Conservation (phyloP, 208 protist genomes). For the Acanthamoeba royreba region DNA sequence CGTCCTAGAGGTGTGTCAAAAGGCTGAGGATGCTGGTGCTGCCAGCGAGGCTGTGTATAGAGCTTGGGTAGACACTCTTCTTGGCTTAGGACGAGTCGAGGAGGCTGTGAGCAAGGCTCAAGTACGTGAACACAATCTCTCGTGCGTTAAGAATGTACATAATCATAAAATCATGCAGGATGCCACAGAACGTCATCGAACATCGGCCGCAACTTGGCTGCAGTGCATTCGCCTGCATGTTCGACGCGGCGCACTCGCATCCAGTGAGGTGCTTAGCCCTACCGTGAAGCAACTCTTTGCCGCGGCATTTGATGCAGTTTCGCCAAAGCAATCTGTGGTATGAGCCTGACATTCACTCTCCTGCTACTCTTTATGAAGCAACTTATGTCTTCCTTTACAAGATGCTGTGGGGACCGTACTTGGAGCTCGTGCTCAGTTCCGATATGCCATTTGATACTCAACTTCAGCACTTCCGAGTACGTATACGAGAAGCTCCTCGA, state of each 20-base stretch:
- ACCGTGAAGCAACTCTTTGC: background rate
- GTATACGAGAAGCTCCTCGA: background rate
- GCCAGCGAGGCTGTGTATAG: background rate
- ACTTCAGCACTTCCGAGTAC: background rate
- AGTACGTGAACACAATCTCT: background rate
- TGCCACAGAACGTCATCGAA: background rate
- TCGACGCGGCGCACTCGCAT: background rate
- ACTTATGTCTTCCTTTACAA: background rate
- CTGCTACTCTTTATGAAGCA: background rate
- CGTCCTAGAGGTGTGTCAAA: background rate
- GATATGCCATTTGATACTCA: background rate
- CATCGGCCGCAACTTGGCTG: background rate
- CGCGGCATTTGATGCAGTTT: background rate
- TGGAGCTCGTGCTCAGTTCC: background rate
- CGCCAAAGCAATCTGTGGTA: background rate
- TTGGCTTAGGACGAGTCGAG: background rate
- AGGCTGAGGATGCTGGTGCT: background rate
- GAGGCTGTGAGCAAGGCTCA: background rate
- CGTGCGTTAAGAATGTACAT: background rate
- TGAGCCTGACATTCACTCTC: background rate
- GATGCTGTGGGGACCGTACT: background rate
- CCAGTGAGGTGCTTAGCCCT: background rate
- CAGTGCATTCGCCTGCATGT: background rate
- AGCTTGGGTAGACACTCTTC: background rate
- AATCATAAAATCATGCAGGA: background rate